Evolutionary conservation across 2,329 filamentous ascomycete genomes (phyloP), one percentile per base, ranked within the genome.

Genomic region (Purpureocillium takamizusanense): DNA sequence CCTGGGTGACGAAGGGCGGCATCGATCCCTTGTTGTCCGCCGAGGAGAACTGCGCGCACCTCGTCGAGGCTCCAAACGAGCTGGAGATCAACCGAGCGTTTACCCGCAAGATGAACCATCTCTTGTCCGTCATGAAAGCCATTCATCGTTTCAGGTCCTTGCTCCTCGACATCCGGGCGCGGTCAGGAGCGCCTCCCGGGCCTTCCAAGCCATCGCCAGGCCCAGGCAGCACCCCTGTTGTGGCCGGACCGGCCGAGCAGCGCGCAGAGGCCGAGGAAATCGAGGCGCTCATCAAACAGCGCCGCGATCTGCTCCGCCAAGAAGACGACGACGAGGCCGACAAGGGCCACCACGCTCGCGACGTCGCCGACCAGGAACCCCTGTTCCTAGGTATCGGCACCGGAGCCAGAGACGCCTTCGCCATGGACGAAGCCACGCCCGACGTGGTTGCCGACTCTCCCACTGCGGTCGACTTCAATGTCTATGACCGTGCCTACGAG

Each of bases 81-180:
- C 80, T 89, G 40, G 92, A 98, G 62, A 76, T 95, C 54, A 87
- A 87, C 51, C 79, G 83, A 46, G 92, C 92, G 12, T 94, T 97
- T 46, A 97, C 92, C 3, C 78, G 77, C 17, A 94, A 88, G 53
- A 88, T 97, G 74, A 81, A 81, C 42, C 83, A 92, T 54, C 70
- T 97, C 2, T 69, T 97, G 41, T 86, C 81, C 37, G 86, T 97
- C 47, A 84, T 97, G 70, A 92, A 86, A 75, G 92, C 89, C 4
- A 90, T 94, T 31, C 81, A 83, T 46, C 85, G 83, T 41, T 95
- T 97, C 68, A 95, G 94, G 57, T 67, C 74, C 36, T 69, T 94
- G 8, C 64, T 92, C n/a, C 51, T 47, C 10, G 52, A 48, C 21
- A 55, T 53, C 17, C 47, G 48, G 18, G 35, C 40, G 2, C 56